Conservation (phyloP, 1,139 yeast species). For the Protomyces inouyei region DNA sequence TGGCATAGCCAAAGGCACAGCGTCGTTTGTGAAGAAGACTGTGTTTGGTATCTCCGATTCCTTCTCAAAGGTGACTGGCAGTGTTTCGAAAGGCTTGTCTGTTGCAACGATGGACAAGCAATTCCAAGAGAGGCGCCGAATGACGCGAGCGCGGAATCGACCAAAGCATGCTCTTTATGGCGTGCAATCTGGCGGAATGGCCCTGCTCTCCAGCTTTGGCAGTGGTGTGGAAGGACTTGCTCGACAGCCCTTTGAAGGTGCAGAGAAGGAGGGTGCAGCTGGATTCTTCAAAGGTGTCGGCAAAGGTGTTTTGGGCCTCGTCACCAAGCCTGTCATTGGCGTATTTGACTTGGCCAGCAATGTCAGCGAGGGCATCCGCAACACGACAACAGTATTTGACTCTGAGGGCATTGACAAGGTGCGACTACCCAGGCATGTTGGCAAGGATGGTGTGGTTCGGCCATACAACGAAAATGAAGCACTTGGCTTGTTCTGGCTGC, state of each 20-base stretch:
- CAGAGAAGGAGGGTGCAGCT: constrained; percentile 72
- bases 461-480: constrained; percentile 81
- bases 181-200: constrained; percentile 78
- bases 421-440: constrained; percentile 72
- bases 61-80: constrained; percentile 85
- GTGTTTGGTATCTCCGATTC: constrained; percentile 94
- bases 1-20: constrained; percentile 91
- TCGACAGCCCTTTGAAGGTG: constrained; percentile 84
- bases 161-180: constrained; percentile 91
- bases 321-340: constrained; percentile 96
- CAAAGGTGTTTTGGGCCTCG: constrained; percentile 88
- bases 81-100: constrained; percentile 88
- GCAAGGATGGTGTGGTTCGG: constrained; percentile 62
- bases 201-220: constrained; percentile 78
- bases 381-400: constrained; percentile 87
- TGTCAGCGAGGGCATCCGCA: constrained; percentile 88
- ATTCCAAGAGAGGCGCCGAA: constrained; percentile 72
- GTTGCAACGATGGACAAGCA: constrained; percentile 82
- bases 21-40: constrained; percentile 88
- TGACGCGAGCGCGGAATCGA: constrained; percentile 66
- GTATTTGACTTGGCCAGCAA: constrained; percentile 87
- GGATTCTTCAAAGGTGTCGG: constrained; percentile 95
- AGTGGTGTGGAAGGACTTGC: constrained; percentile 92
- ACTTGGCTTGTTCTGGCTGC: constrained; percentile 91
- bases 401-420: constrained; percentile 72